Base-by-base conservation (phyloP, 139 green algal species). In the Dunaliella primolecta region DNA sequence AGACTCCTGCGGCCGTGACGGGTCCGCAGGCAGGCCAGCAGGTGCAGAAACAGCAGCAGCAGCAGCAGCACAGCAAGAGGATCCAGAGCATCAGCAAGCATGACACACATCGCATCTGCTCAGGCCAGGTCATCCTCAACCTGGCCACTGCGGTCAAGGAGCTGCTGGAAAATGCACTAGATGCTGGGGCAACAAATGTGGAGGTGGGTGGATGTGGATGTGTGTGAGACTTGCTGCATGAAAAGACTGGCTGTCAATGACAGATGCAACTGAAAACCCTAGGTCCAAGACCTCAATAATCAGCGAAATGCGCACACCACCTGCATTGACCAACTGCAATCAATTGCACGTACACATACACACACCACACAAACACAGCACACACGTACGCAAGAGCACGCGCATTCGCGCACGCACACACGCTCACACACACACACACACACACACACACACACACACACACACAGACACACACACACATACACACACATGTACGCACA, bases 101-200 rank as follows among this genome's bases (percentile, higher is more conserved):
- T 0, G 89, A 87, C 0, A 92, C 97, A 0, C 93, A 96, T 77
- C 88, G 91, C 2, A 97, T 98, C 20, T 98, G 94, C 82, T 95
- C 92, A 0, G 95, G 95, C 2, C 96, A 99, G 81, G 97, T 99
- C 21, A 94, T 99, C 30, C 78, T 98, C 1, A 95, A 98, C 84
- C 84, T 98, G 30, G 89, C 93, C 15, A 95, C 92, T 20, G 94
- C 95, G 0, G 93, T 98, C 0, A 98, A 98, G 84, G 97, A 99
- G 89, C 91, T 99, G 2, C 88, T 99, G 25, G 97, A 99, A 78
- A 99, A 99, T 84, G 92, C 93, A 25, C 81, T 99, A 31, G 97
- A 99, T 83, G 97, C 97, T 0, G 95, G 96, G 0, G 97, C 97
- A 1, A 98, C 92, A 0, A 95, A 87, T 72, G 89, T 99, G 2